Base-by-base conservation (phyloP, 345 rosid genomes). In the Geranium brycei region DNA sequence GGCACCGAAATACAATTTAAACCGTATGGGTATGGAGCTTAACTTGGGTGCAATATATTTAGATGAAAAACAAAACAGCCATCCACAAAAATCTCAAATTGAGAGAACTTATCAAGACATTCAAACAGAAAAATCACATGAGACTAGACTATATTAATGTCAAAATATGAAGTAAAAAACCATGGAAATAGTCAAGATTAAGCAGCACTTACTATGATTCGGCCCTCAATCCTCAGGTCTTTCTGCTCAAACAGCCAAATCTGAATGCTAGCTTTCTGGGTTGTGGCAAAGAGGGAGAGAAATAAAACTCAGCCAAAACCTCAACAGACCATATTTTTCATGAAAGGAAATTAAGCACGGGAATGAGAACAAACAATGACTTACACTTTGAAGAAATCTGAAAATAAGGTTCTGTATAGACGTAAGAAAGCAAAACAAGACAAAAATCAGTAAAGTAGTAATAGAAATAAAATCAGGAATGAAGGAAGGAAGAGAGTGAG, bases 211-310 rank as follows among this genome's bases (percentile, higher is more conserved):
- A 83, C 88, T 70, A 81, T 84, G 58, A 79, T 81, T 28, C 84
- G 70, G 64, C 97, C 99, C 76, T 93, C 96, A 57, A 90, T 90
- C 75, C 96, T 86, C 80, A 78, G 61, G 73, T 93, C 97, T 69
- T 86, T 90, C 92, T 90, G 97, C 81, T 90, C 99, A 69, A 86
- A 93, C 3, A 93, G 85, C 97, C 97, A 93, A 79, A 93, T 90
- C 90, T 90, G 95, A 59, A 93, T 90, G 59, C 97, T 77, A 67
- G 99, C 91, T 90, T 90, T 93, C 97, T 90, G 83, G 17, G 67
- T 30, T 51, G 67, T 66, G 18, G 7, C 53, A 62, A 6, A 8
- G 56, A 59, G 3, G 4, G 16, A 7, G 14, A 6, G 31, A 67
- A 66, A 12, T 8, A 70, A 58, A 66, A 7, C 4, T 38, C 10